Evolutionary conservation across 1,284 basidiomycete species (phyloP), one percentile per base, ranked within the genome.

Genomic region (Sporisorium iseilematis-ciliati): DNA sequence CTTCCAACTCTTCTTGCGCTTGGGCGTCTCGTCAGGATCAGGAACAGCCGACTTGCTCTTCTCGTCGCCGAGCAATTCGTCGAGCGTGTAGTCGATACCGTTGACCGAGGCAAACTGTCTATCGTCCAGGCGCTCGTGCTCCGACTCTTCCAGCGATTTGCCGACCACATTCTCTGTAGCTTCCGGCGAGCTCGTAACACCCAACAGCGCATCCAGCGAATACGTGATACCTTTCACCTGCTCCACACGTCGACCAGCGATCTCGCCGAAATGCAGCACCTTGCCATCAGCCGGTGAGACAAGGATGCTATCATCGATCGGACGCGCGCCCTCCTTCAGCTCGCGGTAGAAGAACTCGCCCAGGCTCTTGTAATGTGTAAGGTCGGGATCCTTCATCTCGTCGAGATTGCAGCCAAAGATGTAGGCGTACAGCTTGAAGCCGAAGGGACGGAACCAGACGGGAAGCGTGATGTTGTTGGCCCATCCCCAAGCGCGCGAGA

Each of bases 171-270:
- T 75, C 38, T 79, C 80, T 20, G 73, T 77, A 2, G 76, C 58
- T 45, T 79, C 69, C 6, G 82, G 79, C 16, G 54, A 43, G 48
- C 75, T 77, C 29, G 61, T 69, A 11, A 68, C 68, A 29, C 78
- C 78, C 1, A 98, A 90, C 0, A 99, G 88, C 0, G 95, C 95
- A 76, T 96, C 92, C 25, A 99, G 89, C 7, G 94, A 97, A 83
- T 98, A 98, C 0, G 94, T 98, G 75, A 97, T 79, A 18, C 96
- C 96, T 86, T 99, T 99, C 82, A 99, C 94, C 87, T 98, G 95
- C 85, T 97, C 95, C 46, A 99, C 93, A 31, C 91, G 90, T 46
- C 87, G 85, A 55, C 91, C 90, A 71, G 91, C 91, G 76, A 99
- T 93, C 2, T 91, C 90, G 26, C 96, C 97, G 79, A 95, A 95